Evolutionary conservation across 2,329 filamentous ascomycete species (phyloP), one percentile per base, ranked within the genome.

Genomic region (Xylaria sp.): DNA sequence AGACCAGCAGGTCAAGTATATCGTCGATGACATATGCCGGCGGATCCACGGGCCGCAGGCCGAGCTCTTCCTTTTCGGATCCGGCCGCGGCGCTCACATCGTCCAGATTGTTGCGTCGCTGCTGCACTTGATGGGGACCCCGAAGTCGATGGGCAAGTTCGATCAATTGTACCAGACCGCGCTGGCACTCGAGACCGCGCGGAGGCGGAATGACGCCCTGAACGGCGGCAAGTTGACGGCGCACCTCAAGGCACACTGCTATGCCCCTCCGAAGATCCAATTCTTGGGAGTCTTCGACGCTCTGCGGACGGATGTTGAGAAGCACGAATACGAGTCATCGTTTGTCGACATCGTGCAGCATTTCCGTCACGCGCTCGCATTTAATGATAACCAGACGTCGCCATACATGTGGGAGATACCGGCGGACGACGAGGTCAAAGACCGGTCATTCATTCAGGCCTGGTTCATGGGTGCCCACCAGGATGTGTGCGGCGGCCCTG

Each of bases 311-410:
- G 32, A 47, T 6, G 47, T 62, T 2, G 67, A 65, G 36, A 69
- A 65, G 58, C 30, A 69, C n/a, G 67, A 69, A 60, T 69, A 65
- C n/a, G 53, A 61, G 34, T 24, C 58, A 14, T 69, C 57, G 2
- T 69, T 69, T 39, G 62, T 69, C 3, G 36, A 19, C 12, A 58
- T 62, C 3, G 32, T 65, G 8, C 57, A 61, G 30, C 21, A 61
- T 56, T 69, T 65, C 30, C 67, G 67, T 1, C 62, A 69, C n/a
- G 67, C 67, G 5, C 62, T 69, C 3, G 67, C 62, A 19, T 69
- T 69, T 27, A 69, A 62, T 24, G 62, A 69, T 30, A 59, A 53
- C 9, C 63, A 62, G 4, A 66, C 58, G 3, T 36, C 58, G 9
- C 58, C 67, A 34, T 59, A 4, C 36, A 1, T 53, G 7, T 55